Conservation (phyloP, 1,139 yeast genomes). For the Protomyces gravidus region DNA sequence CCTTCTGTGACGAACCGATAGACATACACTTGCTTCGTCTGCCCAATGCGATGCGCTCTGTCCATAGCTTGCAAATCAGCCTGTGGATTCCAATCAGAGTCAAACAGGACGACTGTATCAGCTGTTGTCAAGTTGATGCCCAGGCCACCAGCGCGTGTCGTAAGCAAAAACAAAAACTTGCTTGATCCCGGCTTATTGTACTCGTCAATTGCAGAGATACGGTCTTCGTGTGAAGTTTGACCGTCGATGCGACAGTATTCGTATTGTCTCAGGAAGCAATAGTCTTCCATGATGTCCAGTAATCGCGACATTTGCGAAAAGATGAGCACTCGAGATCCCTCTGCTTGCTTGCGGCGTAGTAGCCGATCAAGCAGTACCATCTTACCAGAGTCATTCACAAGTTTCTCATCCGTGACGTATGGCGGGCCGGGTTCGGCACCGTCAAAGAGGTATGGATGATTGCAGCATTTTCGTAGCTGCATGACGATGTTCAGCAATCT, state of each 20-base stretch:
- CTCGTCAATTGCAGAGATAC: conserved; percentile 87
- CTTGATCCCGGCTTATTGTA: conserved; percentile 77
- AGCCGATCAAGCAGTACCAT: conserved; percentile 84
- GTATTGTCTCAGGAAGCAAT: conserved; percentile 76
- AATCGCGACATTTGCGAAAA: conserved; percentile 94
- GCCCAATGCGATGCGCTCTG: conserved; percentile 97
- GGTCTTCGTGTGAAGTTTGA: conserved; percentile 86
- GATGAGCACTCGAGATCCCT: conserved; percentile 75
- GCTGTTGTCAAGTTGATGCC: conserved; percentile 94
- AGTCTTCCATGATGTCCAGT: conserved; percentile 87
- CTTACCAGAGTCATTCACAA: conserved; percentile 81
- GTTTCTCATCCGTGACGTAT: conserved; percentile 90
- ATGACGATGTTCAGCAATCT: conserved; percentile 85
- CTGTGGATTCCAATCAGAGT: conserved; percentile 98
- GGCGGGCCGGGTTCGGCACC: conserved; percentile 99
- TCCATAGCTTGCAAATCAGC: conserved; percentile 99
- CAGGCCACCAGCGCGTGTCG: conserved; percentile 98
- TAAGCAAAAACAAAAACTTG: conserved; percentile 77
- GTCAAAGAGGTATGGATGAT: conserved; percentile 92
- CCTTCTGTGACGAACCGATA: conserved; percentile 89
- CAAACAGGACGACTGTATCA: conserved; percentile 81
- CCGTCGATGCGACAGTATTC: conserved; percentile 94
- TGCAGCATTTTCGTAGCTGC: conserved; percentile 95
- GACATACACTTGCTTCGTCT: conserved; percentile 90
- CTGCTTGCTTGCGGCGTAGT: conserved; percentile 61